Base-by-base conservation (phyloP, 1,284 basidiomycete genomes). In the Moesziomyces antarcticus region DNA sequence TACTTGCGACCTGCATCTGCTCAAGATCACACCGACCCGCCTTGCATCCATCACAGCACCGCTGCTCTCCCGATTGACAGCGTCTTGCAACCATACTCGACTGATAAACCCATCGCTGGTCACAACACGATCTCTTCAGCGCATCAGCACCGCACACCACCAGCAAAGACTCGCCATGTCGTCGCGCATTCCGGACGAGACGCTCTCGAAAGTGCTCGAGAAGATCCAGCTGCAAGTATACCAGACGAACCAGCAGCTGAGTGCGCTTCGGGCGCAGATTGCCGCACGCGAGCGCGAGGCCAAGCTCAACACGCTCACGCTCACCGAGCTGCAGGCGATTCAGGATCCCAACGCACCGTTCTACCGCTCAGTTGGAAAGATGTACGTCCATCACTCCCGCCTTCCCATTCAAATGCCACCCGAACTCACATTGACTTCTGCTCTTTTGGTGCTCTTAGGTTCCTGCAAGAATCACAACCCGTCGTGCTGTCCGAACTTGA, bases 201-300 rank as follows among this genome's bases (percentile, higher is more conserved):
- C 70, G 3, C 64, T 73, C 14, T 55, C 52, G 9, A 59, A 63
- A 52, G 61, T 73, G 3, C 58, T 73, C 40, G 65, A 73, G 22
- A 73, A 68, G 49, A 69, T 73, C 33, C 71, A 69, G 11, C 54
- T 64, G 10, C 71, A 69, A 41, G 65, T 73, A 5, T 65, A 69
- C 45, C 61, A 64, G 25, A 65, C 71, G 10, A 65, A 69, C 16
- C 71, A 69, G 24, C 61, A 73, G 44, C 51, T 73, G 13, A 43
- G 65, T 3, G 65, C 61, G 5, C 48, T 73, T 2, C 61, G 62
- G 2, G 65, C 65, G 5, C 71, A 73, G 54, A 64, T 65, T 24
- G 40, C 57, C 5, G 35, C 65, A 1, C 50, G 57, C 6, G 61
- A 73, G 40, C 20, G 71, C 16, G 71, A 73, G 16, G 61, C 65